These are phyloP conservation scores for Morella rubra DNA, from an alignment of 306 rosid species.

Conservation along the genomic window DNA sequence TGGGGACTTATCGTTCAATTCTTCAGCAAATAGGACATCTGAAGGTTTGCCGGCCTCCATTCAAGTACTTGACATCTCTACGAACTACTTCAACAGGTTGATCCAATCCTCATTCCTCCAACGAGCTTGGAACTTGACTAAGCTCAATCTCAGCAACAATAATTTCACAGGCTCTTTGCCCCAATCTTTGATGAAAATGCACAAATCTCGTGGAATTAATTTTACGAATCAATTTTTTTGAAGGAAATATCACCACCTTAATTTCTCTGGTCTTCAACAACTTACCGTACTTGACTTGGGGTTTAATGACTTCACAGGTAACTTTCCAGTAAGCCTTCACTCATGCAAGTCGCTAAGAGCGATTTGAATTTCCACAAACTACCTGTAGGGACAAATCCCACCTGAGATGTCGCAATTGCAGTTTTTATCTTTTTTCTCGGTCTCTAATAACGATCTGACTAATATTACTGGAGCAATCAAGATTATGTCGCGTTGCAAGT, in stretches of 20 bases:
- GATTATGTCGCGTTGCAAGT: not conserved
- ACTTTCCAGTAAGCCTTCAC: not conserved
- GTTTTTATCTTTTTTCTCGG: conserved; percentile 3
- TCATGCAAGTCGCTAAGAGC: conserved; percentile 11
- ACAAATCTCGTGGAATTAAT: not conserved
- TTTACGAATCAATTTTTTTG: not conserved
- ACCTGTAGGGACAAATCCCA: conserved; percentile 4
- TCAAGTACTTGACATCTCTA: conserved; percentile 5
- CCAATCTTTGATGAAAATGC: conserved; percentile 14
- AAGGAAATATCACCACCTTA: conserved; percentile 6
- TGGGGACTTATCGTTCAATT: not conserved
- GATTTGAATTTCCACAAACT: not conserved
- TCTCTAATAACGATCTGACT: not conserved
- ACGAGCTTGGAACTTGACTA: not conserved
- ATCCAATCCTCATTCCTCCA: conserved; percentile 5
- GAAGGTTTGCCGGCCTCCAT: not conserved
- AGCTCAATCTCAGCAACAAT: conserved; percentile 2
- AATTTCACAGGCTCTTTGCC: not conserved
- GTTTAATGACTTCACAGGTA: not conserved
- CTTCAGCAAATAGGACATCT: not conserved
- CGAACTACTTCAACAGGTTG: not conserved
- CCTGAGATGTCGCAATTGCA: not conserved
- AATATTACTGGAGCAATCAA: conserved; percentile 13
- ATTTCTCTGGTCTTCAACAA: conserved; percentile 1
- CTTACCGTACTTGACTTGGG: not conserved